Conservation (phyloP, 2,329 filamentous ascomycete species). For the Penicillium janthinellum region DNA sequence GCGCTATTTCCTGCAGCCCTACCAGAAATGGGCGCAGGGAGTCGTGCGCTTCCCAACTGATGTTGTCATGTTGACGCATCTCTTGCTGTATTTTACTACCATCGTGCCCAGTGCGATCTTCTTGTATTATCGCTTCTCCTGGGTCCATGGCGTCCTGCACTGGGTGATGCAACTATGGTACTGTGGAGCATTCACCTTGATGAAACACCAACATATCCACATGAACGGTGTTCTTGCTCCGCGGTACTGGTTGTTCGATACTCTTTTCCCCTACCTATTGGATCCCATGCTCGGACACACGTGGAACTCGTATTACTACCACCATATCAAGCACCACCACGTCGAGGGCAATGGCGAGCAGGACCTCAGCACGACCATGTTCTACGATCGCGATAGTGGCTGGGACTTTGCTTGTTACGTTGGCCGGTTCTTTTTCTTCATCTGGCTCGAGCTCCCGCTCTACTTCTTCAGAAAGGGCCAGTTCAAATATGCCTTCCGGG, state of each 20-base stretch:
- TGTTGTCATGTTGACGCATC: slow-evolving; percentile 76
- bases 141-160: slow-evolving; percentile 68
- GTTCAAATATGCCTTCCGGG: slow-evolving; percentile 54
- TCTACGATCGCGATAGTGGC: slow-evolving; percentile 71
- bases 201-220: slow-evolving; percentile 86
- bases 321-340: slow-evolving; percentile 85
- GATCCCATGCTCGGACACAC: slow-evolving; percentile 81
- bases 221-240: slow-evolving; percentile 68
- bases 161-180: slow-evolving; percentile 67
- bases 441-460: slow-evolving; percentile 73
- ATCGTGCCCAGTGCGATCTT: slow-evolving; percentile 68
- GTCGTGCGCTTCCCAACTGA: slow-evolving; percentile 69
- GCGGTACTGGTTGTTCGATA: slow-evolving; percentile 60
- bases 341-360: slow-evolving; percentile 78
- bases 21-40: slow-evolving; percentile 57
- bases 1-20: slow-evolving; percentile 59
- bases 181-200: slow-evolving; percentile 72
- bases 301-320: slow-evolving; percentile 83
- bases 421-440: slow-evolving; percentile 70
- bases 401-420: slow-evolving; percentile 71
- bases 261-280: slow-evolving; percentile 69
- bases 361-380: slow-evolving; percentile 74
- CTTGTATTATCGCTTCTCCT: slow-evolving; percentile 68
- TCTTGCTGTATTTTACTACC: slow-evolving; percentile 70
- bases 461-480: slow-evolving; percentile 72